Percentiles rank a stretch among this genome's conserved stretches.
Evolutionary conservation across 176 grass and related monocot genomes (phyloP).

Genomic region (Musa schizocarpa): DNA sequence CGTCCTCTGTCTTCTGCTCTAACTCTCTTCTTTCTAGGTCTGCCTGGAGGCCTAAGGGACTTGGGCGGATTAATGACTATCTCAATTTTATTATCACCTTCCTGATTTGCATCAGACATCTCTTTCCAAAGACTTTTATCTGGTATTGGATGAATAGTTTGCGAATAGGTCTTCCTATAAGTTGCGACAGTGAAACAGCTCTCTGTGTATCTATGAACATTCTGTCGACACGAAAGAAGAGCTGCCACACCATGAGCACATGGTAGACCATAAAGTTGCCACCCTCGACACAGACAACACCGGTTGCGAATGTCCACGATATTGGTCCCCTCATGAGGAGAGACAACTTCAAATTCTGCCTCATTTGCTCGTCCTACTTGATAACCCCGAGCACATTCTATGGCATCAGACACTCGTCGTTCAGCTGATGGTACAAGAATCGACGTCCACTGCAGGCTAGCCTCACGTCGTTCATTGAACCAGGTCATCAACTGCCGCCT

Average conservation of each 20-base stretch:
- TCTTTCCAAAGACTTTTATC: conserved; percentile 78
- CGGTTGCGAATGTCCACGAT: conserved; percentile 89
- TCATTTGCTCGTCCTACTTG: conserved; percentile 81
- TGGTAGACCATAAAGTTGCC: conserved; percentile 86
- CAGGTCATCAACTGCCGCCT: conserved; percentile 89
- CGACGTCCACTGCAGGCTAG: conserved; percentile 85
- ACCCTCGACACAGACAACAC: conserved; percentile 79
- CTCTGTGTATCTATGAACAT: conserved; percentile 90
- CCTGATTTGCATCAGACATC: conserved; percentile 25
- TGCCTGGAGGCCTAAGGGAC: conserved; percentile 55
- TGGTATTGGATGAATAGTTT: conserved; percentile 94
- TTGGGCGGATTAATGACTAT: conserved; percentile 74
- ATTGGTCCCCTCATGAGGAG: conserved; percentile 67
- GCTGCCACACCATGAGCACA: conserved; percentile 89
- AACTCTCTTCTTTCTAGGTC: conserved; percentile 78
- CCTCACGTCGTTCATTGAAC: conserved; percentile 91
- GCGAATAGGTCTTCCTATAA: conserved; percentile 86
- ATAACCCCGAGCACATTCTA: conserved; percentile 77
- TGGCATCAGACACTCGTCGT: conserved; percentile 63
- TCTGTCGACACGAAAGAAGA: conserved; percentile 82
- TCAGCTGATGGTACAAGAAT: conserved; percentile 67
- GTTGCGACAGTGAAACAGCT: conserved; percentile 85
- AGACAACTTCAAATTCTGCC: conserved; percentile 86
- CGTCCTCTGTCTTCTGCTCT: conserved; percentile 63
- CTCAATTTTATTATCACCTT: conserved; percentile 28